Evolutionary conservation across 108 stramenopile species (phyloP).

Genomic region (Fragilariopsis cylindrus): DNA sequence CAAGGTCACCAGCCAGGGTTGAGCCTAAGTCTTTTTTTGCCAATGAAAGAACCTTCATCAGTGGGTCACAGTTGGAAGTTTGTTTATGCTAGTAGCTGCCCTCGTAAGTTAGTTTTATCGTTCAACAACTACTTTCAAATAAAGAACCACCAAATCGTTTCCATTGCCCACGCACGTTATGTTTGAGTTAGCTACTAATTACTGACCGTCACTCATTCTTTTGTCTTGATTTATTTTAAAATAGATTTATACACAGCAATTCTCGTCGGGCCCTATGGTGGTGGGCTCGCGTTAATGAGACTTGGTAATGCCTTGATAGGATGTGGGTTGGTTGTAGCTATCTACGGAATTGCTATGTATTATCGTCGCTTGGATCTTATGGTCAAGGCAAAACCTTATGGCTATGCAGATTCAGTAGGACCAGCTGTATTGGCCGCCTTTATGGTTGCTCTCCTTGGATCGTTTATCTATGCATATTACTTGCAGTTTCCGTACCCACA

Average conservation of each 20-base stretch:
- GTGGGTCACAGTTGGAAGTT: slow-evolving; percentile 28
- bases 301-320: neutral
- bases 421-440: neutral
- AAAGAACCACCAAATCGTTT: too few relatives aligned
- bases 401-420: neutral
- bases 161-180: too few relatives aligned
- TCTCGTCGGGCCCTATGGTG: neutral
- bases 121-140: too few relatives aligned
- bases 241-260: neutral
- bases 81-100: neutral
- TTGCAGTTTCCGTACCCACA: neutral
- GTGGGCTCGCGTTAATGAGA: neutral
- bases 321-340: neutral
- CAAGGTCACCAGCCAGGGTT: slow-evolving; percentile 25
- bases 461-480: neutral
- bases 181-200: too few relatives aligned
- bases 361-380: neutral
- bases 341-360: neutral
- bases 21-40: slow-evolving; percentile 47
- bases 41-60: slow-evolving; percentile 51
- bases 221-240: too few relatives aligned
- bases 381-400: neutral
- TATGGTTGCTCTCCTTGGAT: neutral
- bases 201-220: too few relatives aligned
- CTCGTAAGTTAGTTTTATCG: neutral